These are phyloP conservation scores for baker's yeast (Saccharomyces cerevisiae) DNA, from an alignment of 805 yeast species.

Conservation along the genomic window DNA sequence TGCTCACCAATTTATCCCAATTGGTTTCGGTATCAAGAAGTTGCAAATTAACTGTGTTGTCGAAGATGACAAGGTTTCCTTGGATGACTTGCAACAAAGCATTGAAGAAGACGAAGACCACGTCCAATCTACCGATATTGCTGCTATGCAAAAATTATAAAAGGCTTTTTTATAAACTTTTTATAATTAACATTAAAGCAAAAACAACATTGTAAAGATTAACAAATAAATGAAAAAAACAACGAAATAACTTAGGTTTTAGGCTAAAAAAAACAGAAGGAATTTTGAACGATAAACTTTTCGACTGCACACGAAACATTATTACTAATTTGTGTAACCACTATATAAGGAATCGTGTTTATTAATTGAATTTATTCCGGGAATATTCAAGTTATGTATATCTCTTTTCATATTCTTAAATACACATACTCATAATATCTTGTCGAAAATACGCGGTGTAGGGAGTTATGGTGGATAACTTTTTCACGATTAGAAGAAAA, in stretches of 20 bases:
- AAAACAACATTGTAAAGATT: background rate
- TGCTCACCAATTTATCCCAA: constrained; percentile 91
- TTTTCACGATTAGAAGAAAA: background rate
- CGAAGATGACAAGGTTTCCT: constrained; percentile 92
- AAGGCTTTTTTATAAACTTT: constrained; percentile 11
- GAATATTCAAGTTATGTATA: background rate
- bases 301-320: background rate
- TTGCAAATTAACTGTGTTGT: constrained; percentile 96
- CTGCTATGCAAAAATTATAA: constrained; percentile 97
- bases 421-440: background rate
- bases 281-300: constrained; percentile 1
- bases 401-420: background rate
- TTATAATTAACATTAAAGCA: background rate
- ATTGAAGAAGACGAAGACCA: constrained; percentile 93
- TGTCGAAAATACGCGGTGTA: background rate
- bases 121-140: constrained; percentile 97
- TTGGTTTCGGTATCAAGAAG: constrained; percentile 99
- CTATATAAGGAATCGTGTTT: background rate
- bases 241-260: background rate
- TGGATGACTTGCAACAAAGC: constrained; percentile 74
- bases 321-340: background rate
- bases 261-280: background rate
- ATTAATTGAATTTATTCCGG: background rate
- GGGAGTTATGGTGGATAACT: background rate
- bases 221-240: background rate